These are phyloP conservation scores for Aspergillus fumigatiaffinis DNA, from an alignment of 2,329 filamentous ascomycete species.

Conservation along the genomic window DNA sequence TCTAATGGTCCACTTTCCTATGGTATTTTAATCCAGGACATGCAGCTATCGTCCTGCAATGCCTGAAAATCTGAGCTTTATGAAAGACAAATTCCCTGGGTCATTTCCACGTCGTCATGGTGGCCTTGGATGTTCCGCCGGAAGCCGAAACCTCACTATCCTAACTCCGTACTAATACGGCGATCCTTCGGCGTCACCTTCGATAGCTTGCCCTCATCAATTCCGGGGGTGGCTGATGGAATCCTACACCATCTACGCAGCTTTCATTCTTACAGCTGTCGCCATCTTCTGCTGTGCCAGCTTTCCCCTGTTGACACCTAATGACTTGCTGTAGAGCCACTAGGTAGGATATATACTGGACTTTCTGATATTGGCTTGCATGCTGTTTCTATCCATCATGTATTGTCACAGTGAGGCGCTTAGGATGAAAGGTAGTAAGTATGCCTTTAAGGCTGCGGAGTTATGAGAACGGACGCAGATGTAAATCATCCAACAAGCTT, in stretches of 20 bases:
- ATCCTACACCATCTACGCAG: not conserved
- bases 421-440: not conserved
- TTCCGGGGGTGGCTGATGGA: not conserved
- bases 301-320: not conserved
- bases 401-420: not conserved
- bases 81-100: not conserved
- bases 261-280: not conserved
- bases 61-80: not conserved
- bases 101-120: not conserved
- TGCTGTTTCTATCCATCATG: not conserved
- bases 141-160: constrained; percentile 49
- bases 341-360: not conserved
- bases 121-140: constrained; percentile 42
- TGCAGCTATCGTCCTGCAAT: not conserved
- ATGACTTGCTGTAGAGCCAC: not conserved
- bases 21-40: not conserved
- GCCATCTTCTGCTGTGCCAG: not conserved
- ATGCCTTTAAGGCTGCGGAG: not conserved
- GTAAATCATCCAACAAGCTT: not conserved
- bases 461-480: not conserved
- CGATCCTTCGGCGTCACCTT: constrained; percentile 51
- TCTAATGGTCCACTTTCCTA: constrained; percentile 34
- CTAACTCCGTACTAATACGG: constrained; percentile 48
- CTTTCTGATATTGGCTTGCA: not conserved
- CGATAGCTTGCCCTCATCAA: constrained; percentile 1